Evolutionary conservation across 805 yeast genomes (phyloP), one percentile per base, ranked within the genome.

Genomic region (Alloascoidea africana): DNA sequence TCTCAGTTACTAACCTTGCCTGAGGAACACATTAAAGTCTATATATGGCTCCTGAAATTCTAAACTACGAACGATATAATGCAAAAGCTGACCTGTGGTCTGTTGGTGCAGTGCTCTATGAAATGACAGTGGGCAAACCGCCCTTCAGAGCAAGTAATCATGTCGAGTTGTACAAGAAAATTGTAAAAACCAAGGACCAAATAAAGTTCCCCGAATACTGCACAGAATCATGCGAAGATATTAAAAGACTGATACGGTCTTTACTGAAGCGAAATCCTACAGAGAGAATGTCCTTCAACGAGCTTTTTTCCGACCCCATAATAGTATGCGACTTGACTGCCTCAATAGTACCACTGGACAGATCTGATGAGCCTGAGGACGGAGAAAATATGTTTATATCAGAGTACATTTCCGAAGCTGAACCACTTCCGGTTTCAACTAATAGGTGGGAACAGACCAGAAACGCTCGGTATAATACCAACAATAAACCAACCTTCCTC

Each of bases 1-100:
- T 23, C 13, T n/a, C n/a, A n/a, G n/a, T n/a, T n/a, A n/a, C n/a
- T n/a, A n/a, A n/a, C n/a, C n/a, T n/a, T n/a, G n/a, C n/a, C n/a
- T n/a, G n/a, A n/a, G n/a, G n/a, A n/a, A n/a, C n/a, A n/a, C n/a
- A n/a, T 23, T 23, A 8, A 8, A 23, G 30, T 34, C 67, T 91
- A 34, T 91, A 91, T 58, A 91, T 91, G 98, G 98, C 98, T 0
- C 98, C 98, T 0, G 98, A 91, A 59, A 91, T 91, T 36, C 63
- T 91, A 47, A 68, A 94, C 44, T 87, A 84, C 52, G 96, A 91
- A 54, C 91, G 86, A 58, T 91, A 91, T 60, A 86, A 87, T 47
- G 98, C 97, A 3, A 87, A 86, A 54, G 97, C 96, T 0, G 98
- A 91, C 54, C 59, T 91, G 44, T 91, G 98, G 98, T 86, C 96